Base-by-base conservation (phyloP, 805 yeast genomes). In the Candida boidinii region DNA sequence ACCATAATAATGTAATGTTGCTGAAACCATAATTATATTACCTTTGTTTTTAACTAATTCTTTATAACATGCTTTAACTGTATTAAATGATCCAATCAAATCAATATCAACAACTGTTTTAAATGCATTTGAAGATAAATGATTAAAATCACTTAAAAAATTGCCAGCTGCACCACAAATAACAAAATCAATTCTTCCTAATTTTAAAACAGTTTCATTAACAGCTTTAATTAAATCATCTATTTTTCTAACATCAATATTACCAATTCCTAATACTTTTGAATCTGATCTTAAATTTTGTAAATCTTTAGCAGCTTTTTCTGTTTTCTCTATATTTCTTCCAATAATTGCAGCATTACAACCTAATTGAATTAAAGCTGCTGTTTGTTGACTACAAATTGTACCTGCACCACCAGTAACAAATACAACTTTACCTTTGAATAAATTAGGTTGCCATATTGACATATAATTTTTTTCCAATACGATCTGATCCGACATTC, bases 101-200 rank as follows among this genome's bases (percentile, higher is more conserved):
- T 90, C 97, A 43, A 88, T 90, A 25, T 79, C 80, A 16, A 88
- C 66, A 17, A 88, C 96, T 0, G 94, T 68, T 56, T 82, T 82
- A 67, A 88, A 88, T 5, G 95, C 96, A 51, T 87, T 86, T 15
- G 90, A 51, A 2, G 90, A 78, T 42, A 88, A 62, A 46, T 76
- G 78, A 48, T 79, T 76, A 58, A 87, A 75, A 54, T 85, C 92
- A 22, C 85, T 61, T 34, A 90, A 54, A 53, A 90, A 88, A 62
- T 90, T 90, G 7, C 97, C 96, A 3, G 96, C 96, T 3, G 97
- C 96, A 9, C 96, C 96, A 28, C 92, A 88, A 53, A 88, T 82
- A 22, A 88, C 94, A 53, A 56, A 83, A 58, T 88, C 96, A 38
- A 88, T 79, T 39, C 71, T 63, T 6, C 96, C 96, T 43, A 85